Evolutionary conservation across 768 basidiomycete species (phyloP), one percentile per base, ranked within the genome.

Genomic region (Daedaleopsis sinensis): DNA sequence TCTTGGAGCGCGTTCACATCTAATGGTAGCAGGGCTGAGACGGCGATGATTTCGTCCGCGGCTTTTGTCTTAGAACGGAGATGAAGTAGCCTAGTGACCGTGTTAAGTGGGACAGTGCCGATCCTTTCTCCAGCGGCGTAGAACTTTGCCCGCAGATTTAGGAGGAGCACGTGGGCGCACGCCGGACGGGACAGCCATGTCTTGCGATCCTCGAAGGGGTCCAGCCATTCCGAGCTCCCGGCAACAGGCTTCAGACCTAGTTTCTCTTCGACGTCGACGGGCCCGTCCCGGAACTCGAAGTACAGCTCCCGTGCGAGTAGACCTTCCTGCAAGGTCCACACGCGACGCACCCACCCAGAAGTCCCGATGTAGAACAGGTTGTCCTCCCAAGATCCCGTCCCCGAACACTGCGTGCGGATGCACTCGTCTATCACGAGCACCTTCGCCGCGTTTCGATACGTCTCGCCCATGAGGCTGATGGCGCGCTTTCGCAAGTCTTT

Each of bases 251-350:
- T 19, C 39, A 42, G 39, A 13, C 32, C 39, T n/a, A 48, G n/a
- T 23, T 24, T 19, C n/a, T 47, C 54, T 37, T 54, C 47, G 52
- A 63, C 44, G 38, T 51, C 27, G n/a, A 58, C 57, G 2, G 52
- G 36, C 13, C 62, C 62, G 3, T 63, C 62, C 1, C 13, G 5
- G 47, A 63, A 63, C 54, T 58, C 62, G 37, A 63, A 63, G 54
- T 24, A 55, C 27, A 63, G 57, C 35, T 56, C 39, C 39, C 54
- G 62, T 16, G 57, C 62, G 11, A 63, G 49, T 13, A 63, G 15
- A 8, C 48, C 62, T 35, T 63, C 62, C 21, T 63, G 62, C 21
- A 63, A 47, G 9, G 62, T 63, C 62, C 62, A 63, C 13, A 63
- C 51, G 0, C 62, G 62, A 23, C 53, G 53, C 39, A 59, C 42